Conservation (phyloP, 2,329 filamentous ascomycete species). For the Penicillium sp. region DNA sequence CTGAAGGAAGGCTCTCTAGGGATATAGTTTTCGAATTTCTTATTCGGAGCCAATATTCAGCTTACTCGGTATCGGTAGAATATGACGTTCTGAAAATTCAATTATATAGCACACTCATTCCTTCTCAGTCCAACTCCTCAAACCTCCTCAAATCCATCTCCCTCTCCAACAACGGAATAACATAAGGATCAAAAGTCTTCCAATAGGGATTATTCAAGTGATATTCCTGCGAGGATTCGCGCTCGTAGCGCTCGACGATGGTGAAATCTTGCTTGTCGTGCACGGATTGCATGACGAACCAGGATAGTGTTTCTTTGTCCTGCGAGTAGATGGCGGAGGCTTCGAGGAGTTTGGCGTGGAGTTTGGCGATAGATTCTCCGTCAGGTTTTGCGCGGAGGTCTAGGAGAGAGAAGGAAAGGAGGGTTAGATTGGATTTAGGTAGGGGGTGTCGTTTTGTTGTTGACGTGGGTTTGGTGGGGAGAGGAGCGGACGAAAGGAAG, state of each 20-base stretch:
- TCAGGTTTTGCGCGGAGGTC: slow-evolving; percentile 71
- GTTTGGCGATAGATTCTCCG: slow-evolving; percentile 66
- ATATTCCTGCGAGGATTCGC: slow-evolving; percentile 66
- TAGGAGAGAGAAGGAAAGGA: slow-evolving; percentile 2
- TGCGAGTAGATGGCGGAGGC: slow-evolving; percentile 74
- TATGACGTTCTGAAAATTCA: too few species aligned
- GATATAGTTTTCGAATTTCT: too few species aligned
- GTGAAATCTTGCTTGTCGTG: slow-evolving; percentile 73
- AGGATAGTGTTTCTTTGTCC: slow-evolving; percentile 72
- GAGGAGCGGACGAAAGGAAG: background rate
- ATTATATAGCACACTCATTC: too few species aligned
- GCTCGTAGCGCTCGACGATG: slow-evolving; percentile 75
- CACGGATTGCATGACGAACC: slow-evolving; percentile 80
- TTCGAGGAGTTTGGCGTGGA: slow-evolving; percentile 75
- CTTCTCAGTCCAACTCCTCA: slow-evolving; percentile 65
- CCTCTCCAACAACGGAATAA: slow-evolving; percentile 69
- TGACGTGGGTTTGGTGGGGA: background rate
- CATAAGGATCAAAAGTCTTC: slow-evolving; percentile 78
- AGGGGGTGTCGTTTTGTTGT: too few species aligned
- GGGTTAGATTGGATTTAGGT: background rate
- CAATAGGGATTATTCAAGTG: slow-evolving; percentile 74
- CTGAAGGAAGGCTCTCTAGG: too few species aligned
- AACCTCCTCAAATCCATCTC: slow-evolving; percentile 72
- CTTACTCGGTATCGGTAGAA: too few species aligned
- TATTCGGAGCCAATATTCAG: too few species aligned